Conservation (phyloP, 345 rosid genomes). For the Eucalyptus decipiens region DNA sequence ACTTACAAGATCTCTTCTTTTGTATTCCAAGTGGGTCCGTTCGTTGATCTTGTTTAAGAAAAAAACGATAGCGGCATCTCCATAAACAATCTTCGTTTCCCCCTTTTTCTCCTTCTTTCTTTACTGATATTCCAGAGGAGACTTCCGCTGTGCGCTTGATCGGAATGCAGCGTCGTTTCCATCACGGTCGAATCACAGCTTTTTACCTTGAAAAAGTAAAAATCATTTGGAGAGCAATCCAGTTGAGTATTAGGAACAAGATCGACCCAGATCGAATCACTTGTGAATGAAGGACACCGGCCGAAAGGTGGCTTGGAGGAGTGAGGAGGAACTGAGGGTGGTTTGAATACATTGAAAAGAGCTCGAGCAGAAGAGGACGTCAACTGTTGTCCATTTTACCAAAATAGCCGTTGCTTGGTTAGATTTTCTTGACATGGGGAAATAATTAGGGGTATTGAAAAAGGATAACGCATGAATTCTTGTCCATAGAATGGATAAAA, state of each 20-base stretch:
- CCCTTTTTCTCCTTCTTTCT: neutral
- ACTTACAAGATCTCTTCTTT: neutral
- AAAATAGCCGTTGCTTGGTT: neutral
- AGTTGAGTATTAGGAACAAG: neutral
- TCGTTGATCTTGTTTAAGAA: neutral
- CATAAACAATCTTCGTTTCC: neutral
- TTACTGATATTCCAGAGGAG: neutral
- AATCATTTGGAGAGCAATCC: neutral
- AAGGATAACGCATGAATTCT: neutral
- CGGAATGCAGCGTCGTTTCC: neutral
- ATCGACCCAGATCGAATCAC: neutral
- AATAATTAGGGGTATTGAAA: neutral
- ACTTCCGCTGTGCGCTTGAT: neutral
- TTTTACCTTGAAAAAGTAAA: neutral
- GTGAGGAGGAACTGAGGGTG: neutral
- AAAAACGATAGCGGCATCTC: neutral
- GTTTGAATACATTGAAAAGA: neutral
- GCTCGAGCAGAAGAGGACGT: neutral
- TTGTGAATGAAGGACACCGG: neutral
- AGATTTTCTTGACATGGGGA: neutral
- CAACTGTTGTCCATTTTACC: neutral
- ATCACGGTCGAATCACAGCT: neutral
- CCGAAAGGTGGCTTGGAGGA: neutral
- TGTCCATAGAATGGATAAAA: neutral
- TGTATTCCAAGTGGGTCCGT: neutral